Evolutionary conservation across 129 eudicot genomes (phyloP), one percentile per base, ranked within the genome.

Genomic region (Ambrosia artemisiifolia): DNA sequence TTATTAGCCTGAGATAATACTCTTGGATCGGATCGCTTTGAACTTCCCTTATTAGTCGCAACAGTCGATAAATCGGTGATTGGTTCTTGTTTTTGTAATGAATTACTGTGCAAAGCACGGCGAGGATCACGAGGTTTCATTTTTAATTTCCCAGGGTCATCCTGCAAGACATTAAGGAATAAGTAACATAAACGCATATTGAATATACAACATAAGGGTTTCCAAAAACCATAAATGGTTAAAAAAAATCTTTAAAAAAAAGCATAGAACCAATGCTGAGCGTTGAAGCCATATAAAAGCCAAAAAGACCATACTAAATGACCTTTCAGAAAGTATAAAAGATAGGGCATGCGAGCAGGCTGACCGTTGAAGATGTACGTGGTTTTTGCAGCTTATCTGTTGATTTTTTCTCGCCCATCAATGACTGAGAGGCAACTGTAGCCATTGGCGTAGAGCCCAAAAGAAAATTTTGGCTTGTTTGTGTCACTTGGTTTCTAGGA

Each of bases 61-160:
- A 67, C 24, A 65, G 55, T 67, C 61, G 81, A 47, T 7, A 75
- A 36, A 72, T 73, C 77, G 43, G 75, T 57, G 63, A 77, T 64
- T 24, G 82, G 44, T 53, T 74, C 77, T 75, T 34, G 71, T 71
- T 75, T 88, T 43, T 82, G 83, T 51, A 71, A 46, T n/a, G 79
- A 18, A 24, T 63, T 88, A 49, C 56, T 77, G 54, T 95, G 94
- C 70, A 95, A 88, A 64, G 78, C 82, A 62, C 97, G 99, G 7
- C 99, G 97, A 61, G 99, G 99, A 65, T 95, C 99, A 54, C 99
- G 97, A 47, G 96, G 91, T 75, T 95, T 95, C 99, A 95, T 95
- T 32, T 94, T 96, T 70, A 86, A 79, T 79, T 81, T 90, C 32
- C 84, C 88, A 0, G 69, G 56, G 64, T 86, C 96, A 47, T 94